Evolutionary conservation across 164 flowering plant genomes (phyloP).

Genomic region (Protea cynaroides): DNA sequence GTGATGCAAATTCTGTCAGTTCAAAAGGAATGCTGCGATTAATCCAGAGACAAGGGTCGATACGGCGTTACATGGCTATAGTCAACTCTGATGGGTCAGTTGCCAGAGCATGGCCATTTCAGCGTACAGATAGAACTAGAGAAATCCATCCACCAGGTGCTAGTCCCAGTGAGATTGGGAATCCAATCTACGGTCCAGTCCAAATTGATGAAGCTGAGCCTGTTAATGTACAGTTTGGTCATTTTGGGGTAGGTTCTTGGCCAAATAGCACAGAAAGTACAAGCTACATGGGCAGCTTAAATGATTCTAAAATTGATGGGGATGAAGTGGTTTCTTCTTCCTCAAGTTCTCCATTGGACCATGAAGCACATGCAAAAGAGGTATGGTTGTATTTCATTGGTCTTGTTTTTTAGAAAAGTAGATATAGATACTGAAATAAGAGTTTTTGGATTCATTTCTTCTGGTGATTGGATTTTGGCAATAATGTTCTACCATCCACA

Average conservation of each 20-base stretch:
- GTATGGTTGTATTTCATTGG: constrained; percentile 22
- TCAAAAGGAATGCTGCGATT: constrained; percentile 87
- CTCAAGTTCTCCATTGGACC: constrained; percentile 78
- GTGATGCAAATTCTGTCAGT: constrained; percentile 71
- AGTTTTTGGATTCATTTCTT: too few species aligned
- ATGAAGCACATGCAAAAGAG: constrained; percentile 78
- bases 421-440: too few species aligned
- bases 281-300: constrained; percentile 74
- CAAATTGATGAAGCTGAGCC: constrained; percentile 69
- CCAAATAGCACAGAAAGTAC: constrained; percentile 70
- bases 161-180: constrained; percentile 38
- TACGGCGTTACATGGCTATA: constrained; percentile 79
- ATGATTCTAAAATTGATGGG: constrained; percentile 58
- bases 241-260: constrained; percentile 81
- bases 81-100: constrained; percentile 79
- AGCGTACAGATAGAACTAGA: constrained; percentile 39
- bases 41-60: constrained; percentile 80
- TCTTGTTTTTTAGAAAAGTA: too few species aligned
- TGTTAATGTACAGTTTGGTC: constrained; percentile 81
- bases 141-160: constrained; percentile 27
- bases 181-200: constrained; percentile 64
- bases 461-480: too few species aligned
- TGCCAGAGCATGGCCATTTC: constrained; percentile 86
- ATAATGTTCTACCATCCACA: too few species aligned
- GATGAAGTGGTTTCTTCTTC: constrained; percentile 70